Conservation (phyloP, 2,329 filamentous ascomycete species). For the Drechslerella dactyloides region DNA sequence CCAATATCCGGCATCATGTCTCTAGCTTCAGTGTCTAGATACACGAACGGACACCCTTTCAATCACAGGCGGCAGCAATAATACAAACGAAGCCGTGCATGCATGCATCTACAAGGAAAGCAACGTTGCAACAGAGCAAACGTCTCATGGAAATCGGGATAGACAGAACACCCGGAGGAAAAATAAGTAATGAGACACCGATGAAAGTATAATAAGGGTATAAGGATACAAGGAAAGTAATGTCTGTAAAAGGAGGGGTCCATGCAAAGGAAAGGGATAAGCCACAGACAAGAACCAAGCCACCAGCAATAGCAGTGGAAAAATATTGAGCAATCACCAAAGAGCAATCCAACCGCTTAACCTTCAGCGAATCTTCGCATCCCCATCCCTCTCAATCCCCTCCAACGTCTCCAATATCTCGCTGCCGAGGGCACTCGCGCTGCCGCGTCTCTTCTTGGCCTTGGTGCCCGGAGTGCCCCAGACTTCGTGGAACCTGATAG, state of each 20-base stretch:
- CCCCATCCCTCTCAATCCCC: conserved; percentile 76
- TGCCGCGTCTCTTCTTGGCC: conserved; percentile 62
- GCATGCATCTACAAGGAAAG: neutral
- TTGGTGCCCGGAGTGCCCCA: conserved; percentile 68
- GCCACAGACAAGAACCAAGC: no score
- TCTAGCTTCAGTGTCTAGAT: conserved; percentile 1
- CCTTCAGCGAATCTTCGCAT: conserved; percentile 70
- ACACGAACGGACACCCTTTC: neutral
- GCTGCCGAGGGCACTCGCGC: conserved; percentile 73
- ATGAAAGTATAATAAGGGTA: no score
- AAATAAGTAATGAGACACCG: no score
- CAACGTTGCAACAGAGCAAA: neutral
- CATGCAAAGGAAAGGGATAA: conserved; percentile 1
- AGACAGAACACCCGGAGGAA: neutral
- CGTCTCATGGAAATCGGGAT: neutral
- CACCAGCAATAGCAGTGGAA: conserved; percentile 4
- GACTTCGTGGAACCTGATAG: conserved; percentile 93
- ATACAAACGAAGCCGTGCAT: neutral
- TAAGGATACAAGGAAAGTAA: conserved; percentile 4
- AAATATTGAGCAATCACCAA: neutral
- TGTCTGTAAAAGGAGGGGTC: neutral
- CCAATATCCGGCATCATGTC: neutral
- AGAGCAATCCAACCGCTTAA: neutral
- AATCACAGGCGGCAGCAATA: neutral
- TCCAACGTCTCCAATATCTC: conserved; percentile 83